These are phyloP conservation scores for Talaromyces sp. DNA, from an alignment of 2,329 filamentous ascomycete species.

Conservation along the genomic window DNA sequence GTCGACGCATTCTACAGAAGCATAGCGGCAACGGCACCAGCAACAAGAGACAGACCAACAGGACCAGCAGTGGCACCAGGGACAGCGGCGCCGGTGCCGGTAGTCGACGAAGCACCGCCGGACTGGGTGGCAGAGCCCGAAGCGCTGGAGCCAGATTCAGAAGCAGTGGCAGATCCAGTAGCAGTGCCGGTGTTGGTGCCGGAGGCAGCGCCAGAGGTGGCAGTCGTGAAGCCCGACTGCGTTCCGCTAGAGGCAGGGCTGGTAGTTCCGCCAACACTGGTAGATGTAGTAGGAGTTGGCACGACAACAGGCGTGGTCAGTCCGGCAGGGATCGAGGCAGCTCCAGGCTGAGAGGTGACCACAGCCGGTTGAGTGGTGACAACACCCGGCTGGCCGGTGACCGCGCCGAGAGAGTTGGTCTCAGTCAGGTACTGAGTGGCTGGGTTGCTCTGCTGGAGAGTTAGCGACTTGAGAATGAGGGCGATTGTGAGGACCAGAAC, in stretches of 20 bases:
- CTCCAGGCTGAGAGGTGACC: constrained; percentile 27
- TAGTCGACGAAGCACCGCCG: constrained; percentile 3
- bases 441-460: constrained; percentile 33
- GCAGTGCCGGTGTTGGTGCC: constrained; percentile 14
- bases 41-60: constrained; percentile 32
- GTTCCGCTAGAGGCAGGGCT: constrained; percentile 15
- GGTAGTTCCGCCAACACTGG: constrained; percentile 14
- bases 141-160: constrained; percentile 13
- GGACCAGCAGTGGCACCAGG: constrained; percentile 32
- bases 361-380: constrained; percentile 28
- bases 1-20: constrained; percentile 33
- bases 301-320: constrained; percentile 23
- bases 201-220: constrained; percentile 16
- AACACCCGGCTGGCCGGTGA: constrained; percentile 43
- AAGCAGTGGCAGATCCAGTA: constrained; percentile 15
- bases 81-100: constrained; percentile 24
- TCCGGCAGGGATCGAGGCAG: constrained; percentile 38
- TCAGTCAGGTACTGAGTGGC: constrained; percentile 41
- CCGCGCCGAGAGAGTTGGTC: constrained; percentile 47
- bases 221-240: constrained; percentile 15
- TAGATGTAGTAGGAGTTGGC: constrained; percentile 17
- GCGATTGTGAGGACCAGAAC: not conserved
- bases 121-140: constrained; percentile 17
- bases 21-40: constrained; percentile 38
- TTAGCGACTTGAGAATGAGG: not conserved